These are phyloP conservation scores for Alternaria conjuncta DNA, from an alignment of 2,329 filamentous ascomycete species.

Conservation along the genomic window DNA sequence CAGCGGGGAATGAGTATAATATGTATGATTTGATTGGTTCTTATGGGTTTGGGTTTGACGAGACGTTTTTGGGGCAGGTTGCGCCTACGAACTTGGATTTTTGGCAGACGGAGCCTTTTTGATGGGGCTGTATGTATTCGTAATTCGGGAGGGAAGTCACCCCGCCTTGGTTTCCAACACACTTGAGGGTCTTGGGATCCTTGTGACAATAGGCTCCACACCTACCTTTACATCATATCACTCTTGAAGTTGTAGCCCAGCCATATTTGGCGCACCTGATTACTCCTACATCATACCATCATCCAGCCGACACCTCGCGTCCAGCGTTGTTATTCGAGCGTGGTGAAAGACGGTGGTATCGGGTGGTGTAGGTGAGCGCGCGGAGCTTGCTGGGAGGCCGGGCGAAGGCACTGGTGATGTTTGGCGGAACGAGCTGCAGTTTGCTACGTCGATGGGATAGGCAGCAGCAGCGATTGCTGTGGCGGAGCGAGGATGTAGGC, in stretches of 20 bases:
- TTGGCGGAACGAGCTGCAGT: not conserved
- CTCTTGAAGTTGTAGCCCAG: not conserved
- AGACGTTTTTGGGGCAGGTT: constrained; percentile 39
- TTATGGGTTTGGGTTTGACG: constrained; percentile 43
- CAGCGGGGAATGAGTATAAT: constrained; percentile 25
- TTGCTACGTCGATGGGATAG: not conserved
- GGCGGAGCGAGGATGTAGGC: constrained; percentile 5
- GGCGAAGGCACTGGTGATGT: not conserved
- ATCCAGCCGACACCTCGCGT: not conserved
- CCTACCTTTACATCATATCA: not conserved
- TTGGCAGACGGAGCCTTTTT: constrained; percentile 37
- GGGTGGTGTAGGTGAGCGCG: not conserved
- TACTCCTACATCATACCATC: not conserved
- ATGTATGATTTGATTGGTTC: constrained; percentile 41
- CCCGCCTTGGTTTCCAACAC: not conserved
- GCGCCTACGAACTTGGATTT: constrained; percentile 38
- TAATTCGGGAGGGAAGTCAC: not conserved
- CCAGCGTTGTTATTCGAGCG: not conserved
- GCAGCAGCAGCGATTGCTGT: constrained; percentile 8
- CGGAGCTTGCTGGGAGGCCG: not conserved
- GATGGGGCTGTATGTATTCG: not conserved
- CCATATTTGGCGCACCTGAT: not conserved
- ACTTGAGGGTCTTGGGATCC: not conserved
- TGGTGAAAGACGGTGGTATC: not conserved
- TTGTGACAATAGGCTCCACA: not conserved